phyloP scores from a whole-genome alignment of 768 basidiomycete genomes.

The Infundibulicybe gibba region DNA sequence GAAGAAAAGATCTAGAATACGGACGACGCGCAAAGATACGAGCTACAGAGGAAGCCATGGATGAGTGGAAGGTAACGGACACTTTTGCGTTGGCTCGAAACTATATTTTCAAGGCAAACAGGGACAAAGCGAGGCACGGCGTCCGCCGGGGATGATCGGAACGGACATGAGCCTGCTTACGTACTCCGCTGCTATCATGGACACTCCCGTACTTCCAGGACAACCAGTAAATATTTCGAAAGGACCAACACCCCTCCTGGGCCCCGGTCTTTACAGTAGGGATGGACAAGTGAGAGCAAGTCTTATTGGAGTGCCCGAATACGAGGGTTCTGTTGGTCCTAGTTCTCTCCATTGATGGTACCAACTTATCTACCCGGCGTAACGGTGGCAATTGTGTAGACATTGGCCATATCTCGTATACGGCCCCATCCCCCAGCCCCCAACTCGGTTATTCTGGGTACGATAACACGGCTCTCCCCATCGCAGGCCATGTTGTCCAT shows the following conservation, averaged over 20 bases:
- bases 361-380: constrained; percentile 15
- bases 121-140: constrained; percentile 19
- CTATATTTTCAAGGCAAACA: constrained; percentile 24
- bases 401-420: constrained; percentile 56
- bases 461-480: constrained; percentile 79
- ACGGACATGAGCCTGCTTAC: neutral
- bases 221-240: constrained; percentile 65
- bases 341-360: constrained; percentile 16
- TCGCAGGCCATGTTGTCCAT: constrained; percentile 82
- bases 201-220: constrained; percentile 59
- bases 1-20: constrained; percentile 14
- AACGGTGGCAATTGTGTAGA: constrained; percentile 31
- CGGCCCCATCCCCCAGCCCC: constrained; percentile 73
- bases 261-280: constrained; percentile 62
- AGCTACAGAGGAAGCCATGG: constrained; percentile 63
- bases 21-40: constrained; percentile 66
- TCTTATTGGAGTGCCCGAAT: constrained; percentile 59
- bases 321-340: constrained; percentile 66
- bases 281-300: constrained; percentile 67
- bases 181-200: constrained; percentile 9
- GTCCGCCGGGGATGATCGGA: constrained; percentile 3
- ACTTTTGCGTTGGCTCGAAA: constrained; percentile 21
- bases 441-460: constrained; percentile 77
- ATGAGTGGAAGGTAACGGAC: constrained; percentile 17
- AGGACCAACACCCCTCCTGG: constrained; percentile 54